A percentile compares a stretch with the other conserved stretches of the same genome.
phyloP scores from a whole-genome alignment of 2,329 filamentous ascomycete genomes.

The Cercospora sesami region DNA sequence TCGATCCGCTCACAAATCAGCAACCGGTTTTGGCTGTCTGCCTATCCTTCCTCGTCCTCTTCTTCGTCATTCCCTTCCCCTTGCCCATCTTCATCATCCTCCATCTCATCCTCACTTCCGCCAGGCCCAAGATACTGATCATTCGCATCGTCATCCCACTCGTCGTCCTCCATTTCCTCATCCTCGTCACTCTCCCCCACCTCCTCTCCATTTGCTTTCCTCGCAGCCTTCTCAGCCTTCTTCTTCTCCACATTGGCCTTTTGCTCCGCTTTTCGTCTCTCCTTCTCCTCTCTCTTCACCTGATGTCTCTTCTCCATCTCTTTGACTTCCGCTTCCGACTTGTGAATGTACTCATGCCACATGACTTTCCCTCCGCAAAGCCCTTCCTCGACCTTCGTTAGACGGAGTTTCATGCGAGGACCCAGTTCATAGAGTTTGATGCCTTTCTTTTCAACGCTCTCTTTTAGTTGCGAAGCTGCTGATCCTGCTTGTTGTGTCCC shows the following conservation, averaged over 20 bases:
- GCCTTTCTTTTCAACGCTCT: conserved; percentile 74
- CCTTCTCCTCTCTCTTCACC: conserved; percentile 74
- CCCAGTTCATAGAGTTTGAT: conserved; percentile 92
- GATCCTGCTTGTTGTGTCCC: conserved; percentile 20
- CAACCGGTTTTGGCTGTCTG: neutral
- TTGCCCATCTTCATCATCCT: conserved; percentile 7
- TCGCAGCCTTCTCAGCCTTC: conserved; percentile 60
- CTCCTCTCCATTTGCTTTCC: conserved; percentile 47
- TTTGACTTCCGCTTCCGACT: conserved; percentile 74
- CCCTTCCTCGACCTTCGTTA: conserved; percentile 96
- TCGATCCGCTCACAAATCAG: too few species aligned
- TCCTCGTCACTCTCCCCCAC: conserved; percentile 45
- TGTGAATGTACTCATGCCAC: conserved; percentile 96
- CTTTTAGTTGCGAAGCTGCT: conserved; percentile 35
- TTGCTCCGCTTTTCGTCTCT: conserved; percentile 75
- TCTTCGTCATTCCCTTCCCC: neutral
- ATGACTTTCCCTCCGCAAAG: conserved; percentile 85
- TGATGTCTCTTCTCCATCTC: conserved; percentile 83
- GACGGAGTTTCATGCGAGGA: conserved; percentile 79
- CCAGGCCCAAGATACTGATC: conserved; percentile 27
- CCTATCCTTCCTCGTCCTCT: conserved; percentile 13
- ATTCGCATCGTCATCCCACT: conserved; percentile 43
- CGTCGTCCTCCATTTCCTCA: conserved; percentile 46
- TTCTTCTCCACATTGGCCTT: conserved; percentile 90
- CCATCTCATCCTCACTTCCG: conserved; percentile 26